Base-by-base conservation (phyloP, 2,329 filamentous ascomycete genomes). In the Ceratocystis diversiconidia region DNA sequence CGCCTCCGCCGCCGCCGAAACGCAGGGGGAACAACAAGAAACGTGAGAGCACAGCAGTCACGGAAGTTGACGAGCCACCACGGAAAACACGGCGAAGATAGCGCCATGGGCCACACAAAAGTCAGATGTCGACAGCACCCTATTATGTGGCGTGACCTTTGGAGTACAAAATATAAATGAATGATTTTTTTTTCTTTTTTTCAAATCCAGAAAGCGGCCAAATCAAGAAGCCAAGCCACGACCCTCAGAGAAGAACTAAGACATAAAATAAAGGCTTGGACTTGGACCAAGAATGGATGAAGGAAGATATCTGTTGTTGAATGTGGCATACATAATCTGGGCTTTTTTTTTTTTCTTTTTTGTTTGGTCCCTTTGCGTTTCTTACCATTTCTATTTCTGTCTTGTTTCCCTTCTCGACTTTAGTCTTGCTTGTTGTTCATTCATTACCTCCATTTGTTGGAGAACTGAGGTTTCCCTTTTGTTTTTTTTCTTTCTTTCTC, bases 21-120 rank as follows among this genome's bases (percentile, higher is more conserved):
- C 76, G 77, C 69, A 84, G 83, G 73, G 77, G 79, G 68, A 76
- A 75, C 32, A 46, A 60, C 17, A 79, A 76, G 72, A 83, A 82
- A 73, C 77, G 80, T 64, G 79, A 80, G 71, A 77, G 76, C 32
- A 68, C 69, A 62, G 70, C 68, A 22, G 65, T 67, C 10, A 66
- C 65, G 3, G 68, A 70, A 6, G 69, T 67, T 2, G 69, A 68
- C 10, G 69, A 69, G 30, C 70, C 71, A 32, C 69, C 70, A 15
- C 65, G 69, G 8, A 72, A 72, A 67, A 70, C 69, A 44, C 69
- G 70, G 30, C 66, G 70, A 22, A 67, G 68, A 15, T 69, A 60
- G 63, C 3, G 8, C 46, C 36, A 46, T 22, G 19, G n/a, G 8
- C n/a, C 48, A 50, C 48, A 50, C 48, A 50, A 25, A 19, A 41